Evolutionary conservation across 2,329 filamentous ascomycete species (phyloP).

Genomic region (Emmonsiellopsis sp.): DNA sequence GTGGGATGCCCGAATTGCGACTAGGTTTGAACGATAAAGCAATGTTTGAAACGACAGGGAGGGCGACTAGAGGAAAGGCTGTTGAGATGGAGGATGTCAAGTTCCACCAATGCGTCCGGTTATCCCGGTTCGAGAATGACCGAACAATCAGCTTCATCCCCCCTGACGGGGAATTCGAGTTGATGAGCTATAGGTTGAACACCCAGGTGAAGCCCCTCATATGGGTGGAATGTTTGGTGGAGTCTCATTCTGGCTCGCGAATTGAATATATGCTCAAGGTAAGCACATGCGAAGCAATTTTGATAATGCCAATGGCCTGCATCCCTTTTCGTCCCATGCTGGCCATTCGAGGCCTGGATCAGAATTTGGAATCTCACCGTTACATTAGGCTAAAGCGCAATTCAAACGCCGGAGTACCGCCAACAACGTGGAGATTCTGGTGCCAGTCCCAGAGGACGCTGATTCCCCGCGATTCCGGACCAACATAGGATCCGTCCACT

Average conservation of each 20-base stretch:
- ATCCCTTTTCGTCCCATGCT: background rate
- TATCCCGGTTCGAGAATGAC: conserved; percentile 96
- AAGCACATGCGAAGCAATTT: conserved; percentile 7
- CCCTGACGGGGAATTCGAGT: conserved; percentile 94
- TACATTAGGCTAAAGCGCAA: conserved; percentile 67
- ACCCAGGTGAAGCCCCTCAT: conserved; percentile 97
- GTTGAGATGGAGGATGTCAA: conserved; percentile 99
- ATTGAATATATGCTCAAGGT: conserved; percentile 99
- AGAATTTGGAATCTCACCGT: background rate
- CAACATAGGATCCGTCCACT: conserved; percentile 94
- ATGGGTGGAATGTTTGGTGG: conserved; percentile 97
- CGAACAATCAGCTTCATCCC: conserved; percentile 98
- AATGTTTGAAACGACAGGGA: conserved; percentile 97
- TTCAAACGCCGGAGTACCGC: conserved; percentile 97
- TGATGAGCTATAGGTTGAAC: conserved; percentile 98
- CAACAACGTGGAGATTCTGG: conserved; percentile 97
- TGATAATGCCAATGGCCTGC: background rate
- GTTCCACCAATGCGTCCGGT: conserved; percentile 94
- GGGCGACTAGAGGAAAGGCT: conserved; percentile 87
- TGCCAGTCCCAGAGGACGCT: conserved; percentile 94
- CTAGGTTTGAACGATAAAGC: conserved; percentile 96
- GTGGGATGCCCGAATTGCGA: conserved; percentile 93
- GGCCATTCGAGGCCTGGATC: background rate
- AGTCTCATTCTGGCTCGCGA: conserved; percentile 86
- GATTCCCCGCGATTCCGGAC: conserved; percentile 94